These are phyloP conservation scores for Pouteria campechiana DNA, from an alignment of 179 eudicot genomes.

Conservation along the genomic window DNA sequence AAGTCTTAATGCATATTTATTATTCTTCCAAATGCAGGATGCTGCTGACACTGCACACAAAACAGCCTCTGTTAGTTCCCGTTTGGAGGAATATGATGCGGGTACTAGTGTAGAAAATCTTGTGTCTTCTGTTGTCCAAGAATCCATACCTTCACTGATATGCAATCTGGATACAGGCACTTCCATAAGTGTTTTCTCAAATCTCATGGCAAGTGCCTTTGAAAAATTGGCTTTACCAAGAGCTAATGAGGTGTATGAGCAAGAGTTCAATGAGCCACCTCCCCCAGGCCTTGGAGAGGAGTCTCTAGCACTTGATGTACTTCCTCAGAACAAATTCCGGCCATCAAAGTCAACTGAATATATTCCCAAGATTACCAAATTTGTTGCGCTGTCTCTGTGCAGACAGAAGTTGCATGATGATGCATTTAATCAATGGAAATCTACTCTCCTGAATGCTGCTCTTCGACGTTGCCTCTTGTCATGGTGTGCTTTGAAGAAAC, in stretches of 20 bases:
- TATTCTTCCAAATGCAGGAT: conserved; percentile 22
- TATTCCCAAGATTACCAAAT: conserved; percentile 16
- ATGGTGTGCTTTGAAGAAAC: conserved; percentile 14
- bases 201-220: conserved; percentile 40
- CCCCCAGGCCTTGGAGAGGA: conserved; percentile 34
- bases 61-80: conserved; percentile 8
- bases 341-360: conserved; percentile 17
- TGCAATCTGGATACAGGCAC: conserved; percentile 11
- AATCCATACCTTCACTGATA: conserved; percentile 9
- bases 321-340: conserved; percentile 14
- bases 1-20: too few species aligned
- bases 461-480: conserved; percentile 17
- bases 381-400: conserved; percentile 39
- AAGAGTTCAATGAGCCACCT: conserved; percentile 26
- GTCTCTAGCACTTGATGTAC: conserved; percentile 9
- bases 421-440: conserved; percentile 54
- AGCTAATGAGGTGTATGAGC: conserved; percentile 9
- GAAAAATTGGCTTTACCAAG: conserved; percentile 24
- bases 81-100: conserved; percentile 4
- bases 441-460: conserved; percentile 26
- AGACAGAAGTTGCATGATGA: conserved; percentile 64
- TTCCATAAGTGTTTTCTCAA: conserved; percentile 8
- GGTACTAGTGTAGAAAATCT: conserved; percentile 6
- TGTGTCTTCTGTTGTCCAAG: conserved; percentile 11
- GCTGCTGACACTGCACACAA: conserved; percentile 12